Conservation (phyloP, 1,139 yeast genomes). For the Pneumocystis wakefieldiae region DNA sequence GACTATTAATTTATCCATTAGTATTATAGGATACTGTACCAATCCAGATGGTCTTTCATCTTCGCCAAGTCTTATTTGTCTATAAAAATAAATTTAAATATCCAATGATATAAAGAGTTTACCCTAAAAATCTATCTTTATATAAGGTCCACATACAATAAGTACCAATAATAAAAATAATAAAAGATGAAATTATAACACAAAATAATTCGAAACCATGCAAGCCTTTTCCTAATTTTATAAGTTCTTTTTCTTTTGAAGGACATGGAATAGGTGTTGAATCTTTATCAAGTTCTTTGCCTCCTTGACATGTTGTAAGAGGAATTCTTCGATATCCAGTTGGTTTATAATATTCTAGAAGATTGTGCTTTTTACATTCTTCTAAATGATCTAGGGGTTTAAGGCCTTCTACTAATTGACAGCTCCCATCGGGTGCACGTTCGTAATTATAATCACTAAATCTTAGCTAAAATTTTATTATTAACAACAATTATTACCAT, state of each 20-base stretch:
- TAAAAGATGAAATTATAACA: slow-evolving; percentile 42
- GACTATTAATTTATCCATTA: slow-evolving; percentile 23
- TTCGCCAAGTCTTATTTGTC: slow-evolving; percentile 5
- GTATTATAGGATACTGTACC: slow-evolving; percentile 18
- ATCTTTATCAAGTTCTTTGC: slow-evolving; percentile 50
- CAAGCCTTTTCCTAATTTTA: slow-evolving; percentile 40
- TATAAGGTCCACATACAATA: slow-evolving; percentile 61
- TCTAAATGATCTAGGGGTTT: slow-evolving; percentile 47
- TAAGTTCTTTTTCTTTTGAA: slow-evolving; percentile 59
- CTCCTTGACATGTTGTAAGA: slow-evolving; percentile 60
- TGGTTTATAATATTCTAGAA: slow-evolving; percentile 57
- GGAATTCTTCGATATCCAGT: slow-evolving; percentile 72
- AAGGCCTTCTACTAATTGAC: slow-evolving; percentile 63
- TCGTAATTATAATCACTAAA: slow-evolving; percentile 56
- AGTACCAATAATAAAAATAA: slow-evolving; percentile 35
- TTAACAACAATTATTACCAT: slow-evolving; percentile 29
- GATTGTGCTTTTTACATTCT: slow-evolving; percentile 41
- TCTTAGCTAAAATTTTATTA: neutral
- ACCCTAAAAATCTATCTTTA: slow-evolving; percentile 46
- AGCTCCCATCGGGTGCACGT: slow-evolving; percentile 63
- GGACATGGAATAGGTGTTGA: slow-evolving; percentile 62
- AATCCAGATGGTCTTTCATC: slow-evolving; percentile 1
- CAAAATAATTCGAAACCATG: slow-evolving; percentile 38
- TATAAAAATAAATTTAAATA: slow-evolving; percentile 17
- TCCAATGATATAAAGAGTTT: slow-evolving; percentile 13